These are phyloP conservation scores for Pilatotrama ljubarskyi DNA, from an alignment of 768 basidiomycete genomes.

Conservation along the genomic window DNA sequence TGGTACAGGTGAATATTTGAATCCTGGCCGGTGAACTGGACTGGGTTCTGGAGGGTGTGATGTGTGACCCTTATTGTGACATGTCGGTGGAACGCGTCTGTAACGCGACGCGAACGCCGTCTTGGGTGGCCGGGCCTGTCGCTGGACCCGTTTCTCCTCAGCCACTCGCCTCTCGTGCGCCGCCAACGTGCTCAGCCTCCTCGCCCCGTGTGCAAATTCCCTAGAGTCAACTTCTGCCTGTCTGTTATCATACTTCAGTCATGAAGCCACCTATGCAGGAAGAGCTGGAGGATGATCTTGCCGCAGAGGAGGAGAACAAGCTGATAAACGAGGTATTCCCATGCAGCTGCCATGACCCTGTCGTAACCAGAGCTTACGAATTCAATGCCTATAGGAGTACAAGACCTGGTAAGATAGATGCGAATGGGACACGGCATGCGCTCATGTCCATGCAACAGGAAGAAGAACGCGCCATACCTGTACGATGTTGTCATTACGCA, in stretches of 20 bases:
- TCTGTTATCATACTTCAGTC: not conserved
- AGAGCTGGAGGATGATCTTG: constrained; percentile 77
- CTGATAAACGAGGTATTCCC: constrained; percentile 74
- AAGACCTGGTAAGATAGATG: constrained; percentile 65
- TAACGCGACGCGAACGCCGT: constrained; percentile 23
- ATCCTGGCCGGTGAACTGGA: not conserved
- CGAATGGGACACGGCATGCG: not conserved
- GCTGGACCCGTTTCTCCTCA: constrained; percentile 4
- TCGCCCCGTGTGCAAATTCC: not conserved
- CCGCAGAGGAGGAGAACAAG: constrained; percentile 86
- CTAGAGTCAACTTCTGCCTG: not conserved
- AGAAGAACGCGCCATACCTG: constrained; percentile 96
- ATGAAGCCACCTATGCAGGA: constrained; percentile 57
- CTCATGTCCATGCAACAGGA: constrained; percentile 49
- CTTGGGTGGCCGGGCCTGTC: not conserved
- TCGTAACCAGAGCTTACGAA: not conserved
- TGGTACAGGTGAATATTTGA: not conserved
- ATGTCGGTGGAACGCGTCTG: constrained; percentile 16
- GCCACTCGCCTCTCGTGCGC: constrained; percentile 10
- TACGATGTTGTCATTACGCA: constrained; percentile 98
- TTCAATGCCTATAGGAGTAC: constrained; percentile 59
- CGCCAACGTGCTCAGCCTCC: not conserved
- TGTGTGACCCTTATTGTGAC: constrained; percentile 13
- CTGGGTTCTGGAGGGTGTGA: not conserved
- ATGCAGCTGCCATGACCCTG: constrained; percentile 19